Base-by-base conservation (phyloP, 148 eudicot genomes). In the Polygonum maritimum region DNA sequence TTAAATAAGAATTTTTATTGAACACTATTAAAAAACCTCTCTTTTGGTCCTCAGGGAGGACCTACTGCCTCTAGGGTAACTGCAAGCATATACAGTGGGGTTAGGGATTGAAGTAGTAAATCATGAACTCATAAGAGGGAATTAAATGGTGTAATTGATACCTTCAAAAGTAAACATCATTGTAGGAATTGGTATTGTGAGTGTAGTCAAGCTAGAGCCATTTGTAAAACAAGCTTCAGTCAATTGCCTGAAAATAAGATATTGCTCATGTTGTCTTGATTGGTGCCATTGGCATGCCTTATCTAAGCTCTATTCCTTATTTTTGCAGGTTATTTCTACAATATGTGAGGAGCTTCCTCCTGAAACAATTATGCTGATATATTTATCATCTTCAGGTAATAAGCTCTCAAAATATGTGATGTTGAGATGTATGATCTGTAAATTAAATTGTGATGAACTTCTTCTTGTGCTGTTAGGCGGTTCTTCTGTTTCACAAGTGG, bases 331-430 rank as follows among this genome's bases (percentile, higher is more conserved):
- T 71, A 82, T 95, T 76, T 92, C 99, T 22, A 86, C 89, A 60
- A 82, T 88, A 48, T 91, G 97, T 55, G 98, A 92, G 74, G 96
- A 91, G 84, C 99, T 95, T 73, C 97, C 92, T 77, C 89, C 87
- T 2, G 99, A 95, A n/a, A 86, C 87, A 70, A 83, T 92, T 71
- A 86, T 95, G 86, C 87, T 95, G 75, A 73, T 95, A 76, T 91
- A 92, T 78, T 78, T 95, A 71, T 91, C 99, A 58, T 90, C 89
- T 76, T 76, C 94, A 87, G 99, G 99, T 95, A 76, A 74, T 76
- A 81, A 48, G 78, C 82, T 57, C 33, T 52, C 65, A 35, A 35
- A 67, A 67, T 67, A 14, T 36, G 15, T 15, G n/a, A 35, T 67
- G 16, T 1, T 6, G 19, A 35, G 44, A 35, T 67, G 16, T 13